Base-by-base conservation (phyloP, 2,329 filamentous ascomycete genomes). In the Chrysoporthe austroafricana region DNA sequence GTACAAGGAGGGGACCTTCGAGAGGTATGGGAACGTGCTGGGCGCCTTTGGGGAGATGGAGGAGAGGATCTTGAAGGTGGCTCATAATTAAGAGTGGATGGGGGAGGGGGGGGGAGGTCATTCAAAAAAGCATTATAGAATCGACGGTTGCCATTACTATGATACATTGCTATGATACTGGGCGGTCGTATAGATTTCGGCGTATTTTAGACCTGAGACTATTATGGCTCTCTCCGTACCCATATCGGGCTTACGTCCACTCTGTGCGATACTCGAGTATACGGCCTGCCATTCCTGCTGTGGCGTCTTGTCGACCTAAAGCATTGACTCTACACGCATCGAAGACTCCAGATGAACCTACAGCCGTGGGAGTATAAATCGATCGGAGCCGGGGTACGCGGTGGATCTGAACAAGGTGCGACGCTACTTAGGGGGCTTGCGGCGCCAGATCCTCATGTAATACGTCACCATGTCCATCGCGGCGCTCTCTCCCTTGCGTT, bases 31-130 rank as follows among this genome's bases (percentile, higher is more conserved):
- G 0, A 82, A 85, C 58, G 91, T 94, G 13, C 78, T 97, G 54
- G 85, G 86, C 62, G 91, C 90, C 0, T 96, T 97, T 79, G 89
- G 89, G 73, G 82, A 84, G 79, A 91, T 95, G 85, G 94, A 97
- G 82, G 76, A 81, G 72, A 80, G 79, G 75, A 87, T 95, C 50
- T 77, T 96, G 76, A 75, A 78, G 74, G 77, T 77, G 36, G 79
- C 77, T 52, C 74, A 74, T 64, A 76, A 72, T 62, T 74, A 62
- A 74, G 67, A 71, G 2, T 2, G 36, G 36, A 9, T 9, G 36
- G 36, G 36, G 36, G 13, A 72, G 62, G 32, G 16, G 32, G 32
- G 7, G 8, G 36, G 18, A 16, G 13, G 34, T 48, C 18, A 1
- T 60, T 18, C 56, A 14, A 36, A 14, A 56, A 50, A 57, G 36